These are phyloP conservation scores for Aspergillus ochraceoroseus DNA, from an alignment of 2,329 filamentous ascomycete genomes.

Conservation along the genomic window DNA sequence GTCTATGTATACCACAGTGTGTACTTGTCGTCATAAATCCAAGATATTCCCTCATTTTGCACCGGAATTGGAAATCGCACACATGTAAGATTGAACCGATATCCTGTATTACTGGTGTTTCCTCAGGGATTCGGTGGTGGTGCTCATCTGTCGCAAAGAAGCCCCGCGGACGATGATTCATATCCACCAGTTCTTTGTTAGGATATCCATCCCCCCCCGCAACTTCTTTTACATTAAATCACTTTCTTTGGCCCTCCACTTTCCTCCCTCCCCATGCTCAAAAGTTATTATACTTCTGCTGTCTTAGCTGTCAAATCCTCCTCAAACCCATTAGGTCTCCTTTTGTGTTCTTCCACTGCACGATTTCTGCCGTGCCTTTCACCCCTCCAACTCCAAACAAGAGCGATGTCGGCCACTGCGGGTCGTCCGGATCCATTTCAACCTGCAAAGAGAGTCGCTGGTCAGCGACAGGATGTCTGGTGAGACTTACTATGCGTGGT, in stretches of 20 bases:
- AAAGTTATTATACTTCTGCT: slow-evolving; percentile 8
- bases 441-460: slow-evolving; percentile 47
- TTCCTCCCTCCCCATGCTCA: slow-evolving; percentile 12
- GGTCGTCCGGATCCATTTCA: slow-evolving; percentile 41
- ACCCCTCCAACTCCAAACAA: slow-evolving; percentile 19
- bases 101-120: too few relatives aligned
- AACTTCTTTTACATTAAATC: neutral
- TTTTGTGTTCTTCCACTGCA: slow-evolving; percentile 7
- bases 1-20: too few relatives aligned
- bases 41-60: too few relatives aligned
- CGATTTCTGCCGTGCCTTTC: slow-evolving; percentile 20
- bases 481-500: slow-evolving; percentile 18
- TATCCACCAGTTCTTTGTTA: slow-evolving; percentile 3
- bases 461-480: slow-evolving; percentile 51
- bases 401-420: slow-evolving; percentile 41
- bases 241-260: too few relatives aligned
- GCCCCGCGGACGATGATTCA: slow-evolving; percentile 9
- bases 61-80: too few relatives aligned
- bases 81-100: too few relatives aligned
- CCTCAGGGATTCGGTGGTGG: too few relatives aligned
- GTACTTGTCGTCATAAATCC: too few relatives aligned
- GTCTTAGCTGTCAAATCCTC: slow-evolving; percentile 1
- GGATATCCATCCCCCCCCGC: neutral
- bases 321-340: neutral
- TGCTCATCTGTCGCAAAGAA: too few relatives aligned